phyloP scores from a whole-genome alignment of 2,329 filamentous ascomycete species.

The Bisporella sp. region DNA sequence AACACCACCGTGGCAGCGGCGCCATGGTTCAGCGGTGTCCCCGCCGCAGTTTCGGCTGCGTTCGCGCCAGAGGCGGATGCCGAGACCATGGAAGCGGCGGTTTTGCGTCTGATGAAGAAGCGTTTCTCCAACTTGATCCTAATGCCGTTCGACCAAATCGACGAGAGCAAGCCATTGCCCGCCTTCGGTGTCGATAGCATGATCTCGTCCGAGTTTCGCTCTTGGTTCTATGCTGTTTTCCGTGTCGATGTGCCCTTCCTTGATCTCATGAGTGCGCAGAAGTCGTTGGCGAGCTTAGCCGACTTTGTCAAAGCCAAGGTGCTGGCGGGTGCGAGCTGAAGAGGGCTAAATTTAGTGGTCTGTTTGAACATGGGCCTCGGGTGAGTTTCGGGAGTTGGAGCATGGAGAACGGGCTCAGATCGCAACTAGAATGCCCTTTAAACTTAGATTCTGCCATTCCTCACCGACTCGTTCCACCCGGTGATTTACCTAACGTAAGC shows the following conservation, averaged over 20 bases:
- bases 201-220: conserved; percentile 11
- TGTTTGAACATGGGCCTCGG: too few species aligned
- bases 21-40: neutral
- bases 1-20: neutral
- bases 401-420: too few species aligned
- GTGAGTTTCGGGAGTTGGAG: too few species aligned
- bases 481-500: too few species aligned
- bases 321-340: too few species aligned
- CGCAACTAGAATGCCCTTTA: too few species aligned
- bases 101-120: neutral
- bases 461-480: too few species aligned
- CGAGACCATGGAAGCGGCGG: neutral
- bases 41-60: neutral
- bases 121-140: neutral
- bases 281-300: too few species aligned
- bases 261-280: too few species aligned
- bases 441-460: too few species aligned
- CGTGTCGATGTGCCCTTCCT: neutral
- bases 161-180: conserved; percentile 5
- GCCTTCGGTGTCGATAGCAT: conserved; percentile 13
- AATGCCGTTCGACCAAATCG: neutral
- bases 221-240: conserved; percentile 2
- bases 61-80: neutral
- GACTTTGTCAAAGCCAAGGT: too few species aligned
- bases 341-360: too few species aligned